Evolutionary conservation across 2,329 filamentous ascomycete genomes (phyloP).

Genomic region (Verticillium tricorpus): DNA sequence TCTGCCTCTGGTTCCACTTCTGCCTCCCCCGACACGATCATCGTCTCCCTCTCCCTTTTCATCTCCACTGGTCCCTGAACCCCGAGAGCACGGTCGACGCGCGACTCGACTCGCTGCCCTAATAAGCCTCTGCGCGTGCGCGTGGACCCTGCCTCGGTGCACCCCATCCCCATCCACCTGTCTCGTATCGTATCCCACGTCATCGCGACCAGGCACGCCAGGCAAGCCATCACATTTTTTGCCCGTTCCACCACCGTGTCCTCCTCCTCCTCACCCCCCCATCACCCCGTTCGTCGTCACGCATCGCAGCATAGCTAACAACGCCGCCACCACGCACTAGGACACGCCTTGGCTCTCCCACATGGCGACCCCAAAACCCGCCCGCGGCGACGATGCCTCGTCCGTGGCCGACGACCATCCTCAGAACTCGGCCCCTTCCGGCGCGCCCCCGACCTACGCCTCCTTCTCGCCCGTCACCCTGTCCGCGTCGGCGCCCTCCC

Average conservation of each 20-base stretch:
- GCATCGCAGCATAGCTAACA: slow-evolving; percentile 14
- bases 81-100: neutral
- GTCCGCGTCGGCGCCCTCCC: slow-evolving; percentile 58
- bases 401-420: slow-evolving; percentile 20
- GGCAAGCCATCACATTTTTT: neutral
- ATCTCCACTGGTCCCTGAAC: neutral
- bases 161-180: neutral
- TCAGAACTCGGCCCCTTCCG: slow-evolving; percentile 29
- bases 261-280: neutral
- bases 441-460: slow-evolving; percentile 69
- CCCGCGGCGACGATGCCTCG: slow-evolving; percentile 28
- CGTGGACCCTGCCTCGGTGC: neutral
- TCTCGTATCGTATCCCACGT: neutral
- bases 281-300: neutral
- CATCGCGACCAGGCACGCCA: neutral
- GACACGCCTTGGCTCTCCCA: slow-evolving; percentile 49
- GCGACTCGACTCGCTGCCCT: neutral
- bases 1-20: neutral
- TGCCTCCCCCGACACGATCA: neutral
- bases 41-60: neutral
- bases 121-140: neutral
- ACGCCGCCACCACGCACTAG: slow-evolving; percentile 18
- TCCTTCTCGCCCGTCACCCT: slow-evolving; percentile 84
- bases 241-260: slow-evolving; percentile 1
- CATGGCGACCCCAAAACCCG: slow-evolving; percentile 41